Evolutionary conservation across 352 stramenopile species (phyloP), one percentile per base, ranked within the genome.

Genomic region (Detonula confervacea): DNA sequence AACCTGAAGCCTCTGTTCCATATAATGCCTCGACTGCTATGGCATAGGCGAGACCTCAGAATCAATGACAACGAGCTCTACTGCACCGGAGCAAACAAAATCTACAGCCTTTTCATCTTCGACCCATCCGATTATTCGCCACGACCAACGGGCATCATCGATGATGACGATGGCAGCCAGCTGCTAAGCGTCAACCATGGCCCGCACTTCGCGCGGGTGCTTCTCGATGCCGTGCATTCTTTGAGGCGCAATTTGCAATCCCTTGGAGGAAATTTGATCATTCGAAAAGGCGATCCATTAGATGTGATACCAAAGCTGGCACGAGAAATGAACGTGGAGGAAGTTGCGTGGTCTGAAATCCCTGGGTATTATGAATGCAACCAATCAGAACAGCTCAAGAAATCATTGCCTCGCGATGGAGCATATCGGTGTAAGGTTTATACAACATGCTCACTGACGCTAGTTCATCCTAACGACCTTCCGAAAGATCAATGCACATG

Each of bases 391-490:
- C 39, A 73, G 27, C 18, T 87, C 11, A 75, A 55, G 29, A 69
- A 63, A 59, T 42, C 60, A 59, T 60, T 69, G 8, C 33, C 22
- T 37, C n/a, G 16, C 22, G 47, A 57, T 71, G 35, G 5, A 1
- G 56, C 61, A 14, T 88, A 57, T 79, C 77, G 55, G 11, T n/a
- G n/a, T n/a, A n/a, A n/a, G n/a, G n/a, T n/a, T n/a, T n/a, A n/a
- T n/a, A 64, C 76, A 7, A 83, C 66, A 49, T 83, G 64, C 35
- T 83, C 74, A n/a, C 49, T 66, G n/a, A 75, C 73, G 5, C 60
- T 92, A 12, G 83, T 80, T 46, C 86, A 92, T 79, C 83, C 83
- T 2, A 55, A 90, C 46, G 83, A 89, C 70, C 52, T 92, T 12
- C 83, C 83, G 30, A 69, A n/a, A 9, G 54, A 75, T 46, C 16